Evolutionary conservation across 2,329 filamentous ascomycete genomes (phyloP), one percentile per base, ranked within the genome.

Genomic region (Fusarium musae): DNA sequence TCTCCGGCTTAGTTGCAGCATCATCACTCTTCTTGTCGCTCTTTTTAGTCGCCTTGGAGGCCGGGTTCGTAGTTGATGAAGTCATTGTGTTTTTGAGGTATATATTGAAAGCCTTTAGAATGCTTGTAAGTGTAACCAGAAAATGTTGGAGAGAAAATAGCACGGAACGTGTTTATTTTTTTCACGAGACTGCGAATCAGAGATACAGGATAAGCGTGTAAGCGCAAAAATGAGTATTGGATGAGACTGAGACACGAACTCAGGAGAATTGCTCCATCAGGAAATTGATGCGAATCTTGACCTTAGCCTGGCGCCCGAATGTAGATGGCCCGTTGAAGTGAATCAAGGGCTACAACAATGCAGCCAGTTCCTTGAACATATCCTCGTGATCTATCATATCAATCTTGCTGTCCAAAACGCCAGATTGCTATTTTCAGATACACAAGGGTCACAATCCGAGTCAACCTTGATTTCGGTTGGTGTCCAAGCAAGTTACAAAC

Each of bases 241-340:
- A 56, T 56, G 28, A 64, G 59, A 57, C 47, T 64, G 28, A 6
- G 28, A 42, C 34, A 47, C 23, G 23, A 64, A 37, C 36, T 28
- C 47, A 57, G 59, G 36, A 65, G 40, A 59, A 57, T 57, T 65
- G 28, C 30, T 64, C 40, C 28, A 57, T 36, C 47, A 57, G 23
- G 47, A 64, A 56, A 57, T 64, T 36, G 21, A 16, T 42, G 47
- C 32, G 21, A 54, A 65, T 34, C 34, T 54, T 65, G 34, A 65
- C 46, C 39, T 34, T 63, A 63, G 36, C 39, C 46, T 36, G 28
- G 59, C 62, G 59, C 62, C 62, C 21, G 17, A 64, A 53, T 39
- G 26, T 44, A 53, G 39, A 23, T 19, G 16, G 16, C 16, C 8
- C 8, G 15, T 19, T 8, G 9, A 9, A 23, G 16, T 19, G 16